Base-by-base conservation (phyloP, 2,329 filamentous ascomycete genomes). In the Neoarthrinium moseri region DNA sequence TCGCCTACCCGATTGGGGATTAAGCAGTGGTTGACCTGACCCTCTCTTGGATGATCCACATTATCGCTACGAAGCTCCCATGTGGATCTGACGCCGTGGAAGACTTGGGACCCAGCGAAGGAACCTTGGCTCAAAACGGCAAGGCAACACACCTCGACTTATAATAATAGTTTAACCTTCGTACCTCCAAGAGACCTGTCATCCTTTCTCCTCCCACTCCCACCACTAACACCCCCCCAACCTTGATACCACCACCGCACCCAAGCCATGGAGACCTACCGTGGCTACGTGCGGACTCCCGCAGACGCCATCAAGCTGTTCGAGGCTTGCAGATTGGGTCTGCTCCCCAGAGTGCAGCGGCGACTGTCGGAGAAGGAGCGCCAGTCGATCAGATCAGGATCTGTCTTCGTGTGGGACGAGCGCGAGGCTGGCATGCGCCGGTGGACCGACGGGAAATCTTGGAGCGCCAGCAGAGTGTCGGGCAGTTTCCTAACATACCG, bases 351-450 rank as follows among this genome's bases (percentile, higher is more conserved):
- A 55, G 94, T 99, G 5, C 94, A 97, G 72, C 81, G 94, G 56
- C 81, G 94, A 58, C 72, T 96, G 49, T 97, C 94, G 3, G 94
- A 99, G 69, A 97, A 97, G 71, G 94, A 99, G 71, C 83, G 94
- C 51, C 91, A 96, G 64, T 90, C 90, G 4, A 99, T 99, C 66
- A 86, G 90, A 61, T 96, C 92, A 1, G 94, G 94, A 34, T 99
- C 94, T 0, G 92, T 99, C 4, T 99, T 97, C 61, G 94, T 99
- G n/a, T 99, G 94, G 94, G 94, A 99, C 67, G 94, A 99, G 74
- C 79, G 92, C 57, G 94, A 99, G 73, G 94, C 94, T 10, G 94
- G 94, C 55, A 99, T 99, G 94, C 81, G 94, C 61, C 79, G 94
- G 67, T 99, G 94, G 94, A 99, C 94, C 1, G 94, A 99, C 59